These are phyloP conservation scores for Cutaneotrichosporon spelunceum DNA, from an alignment of 1,284 basidiomycete genomes.

Conservation along the genomic window DNA sequence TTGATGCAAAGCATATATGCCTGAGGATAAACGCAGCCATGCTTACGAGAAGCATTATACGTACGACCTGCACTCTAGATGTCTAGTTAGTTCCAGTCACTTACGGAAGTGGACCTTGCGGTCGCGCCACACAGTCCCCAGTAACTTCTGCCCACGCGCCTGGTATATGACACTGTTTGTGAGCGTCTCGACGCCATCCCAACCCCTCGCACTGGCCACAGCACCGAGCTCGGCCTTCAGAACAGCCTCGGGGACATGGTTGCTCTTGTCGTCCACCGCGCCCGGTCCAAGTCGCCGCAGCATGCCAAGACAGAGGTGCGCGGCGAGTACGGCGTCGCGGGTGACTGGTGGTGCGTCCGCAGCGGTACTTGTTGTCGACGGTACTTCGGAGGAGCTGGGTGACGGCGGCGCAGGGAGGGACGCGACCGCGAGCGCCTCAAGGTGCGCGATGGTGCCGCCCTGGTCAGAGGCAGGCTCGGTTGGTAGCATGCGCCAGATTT, in stretches of 20 bases:
- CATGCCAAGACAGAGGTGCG: constrained; percentile 37
- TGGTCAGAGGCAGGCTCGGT: constrained; percentile 4
- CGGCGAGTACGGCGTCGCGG: constrained; percentile 36
- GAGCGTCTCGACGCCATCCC: constrained; percentile 27
- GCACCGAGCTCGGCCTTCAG: constrained; percentile 35
- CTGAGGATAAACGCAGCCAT: not conserved
- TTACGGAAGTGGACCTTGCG: constrained; percentile 35
- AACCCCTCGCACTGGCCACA: constrained; percentile 34
- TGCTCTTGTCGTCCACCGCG: not conserved
- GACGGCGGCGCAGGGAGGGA: constrained; percentile 34
- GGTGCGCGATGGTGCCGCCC: constrained; percentile 30
- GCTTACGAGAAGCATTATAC: not conserved
- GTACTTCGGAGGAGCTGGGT: not conserved
- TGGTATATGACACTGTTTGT: constrained; percentile 38
- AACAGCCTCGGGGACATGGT: constrained; percentile 29
- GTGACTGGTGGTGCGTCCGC: constrained; percentile 29
- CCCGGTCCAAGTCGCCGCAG: constrained; percentile 23
- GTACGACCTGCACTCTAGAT: not conserved
- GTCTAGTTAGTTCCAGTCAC: constrained; percentile 5
- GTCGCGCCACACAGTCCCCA: constrained; percentile 29
- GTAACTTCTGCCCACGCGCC: not conserved
- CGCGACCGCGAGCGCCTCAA: constrained; percentile 33
- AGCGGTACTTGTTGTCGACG: not conserved
- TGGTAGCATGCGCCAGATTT: constrained; percentile 33
- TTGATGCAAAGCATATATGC: not conserved